Conservation (phyloP, 352 stramenopile species). For the Globisporangium cylindrosporum region DNA sequence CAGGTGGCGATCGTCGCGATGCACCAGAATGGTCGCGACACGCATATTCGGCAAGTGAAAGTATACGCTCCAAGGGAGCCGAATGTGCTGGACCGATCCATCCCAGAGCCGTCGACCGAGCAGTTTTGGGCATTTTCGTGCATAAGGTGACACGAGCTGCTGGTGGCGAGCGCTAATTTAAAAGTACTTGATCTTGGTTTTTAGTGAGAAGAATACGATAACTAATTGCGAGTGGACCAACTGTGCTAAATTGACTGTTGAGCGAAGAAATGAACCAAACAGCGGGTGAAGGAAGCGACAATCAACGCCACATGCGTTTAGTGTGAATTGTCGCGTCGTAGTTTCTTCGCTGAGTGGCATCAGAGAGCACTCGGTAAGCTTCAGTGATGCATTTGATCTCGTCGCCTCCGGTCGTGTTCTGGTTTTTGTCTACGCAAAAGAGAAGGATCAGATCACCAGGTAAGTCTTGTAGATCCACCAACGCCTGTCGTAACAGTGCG, state of each 20-base stretch:
- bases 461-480: not conserved
- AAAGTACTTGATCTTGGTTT: no score
- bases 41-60: slow-evolving; percentile 94
- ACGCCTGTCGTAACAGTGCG: not conserved
- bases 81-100: slow-evolving; percentile 45
- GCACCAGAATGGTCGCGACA: slow-evolving; percentile 98
- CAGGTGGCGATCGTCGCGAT: slow-evolving; percentile 96
- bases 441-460: not conserved
- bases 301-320: not conserved
- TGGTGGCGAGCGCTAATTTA: not conserved
- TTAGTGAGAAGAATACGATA: no score
- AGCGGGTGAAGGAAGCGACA: not conserved
- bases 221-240: no score
- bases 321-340: not conserved
- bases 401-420: not conserved
- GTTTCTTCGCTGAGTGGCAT: not conserved
- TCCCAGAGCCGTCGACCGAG: slow-evolving; percentile 57
- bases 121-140: slow-evolving; percentile 68
- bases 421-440: slow-evolving; percentile 3
- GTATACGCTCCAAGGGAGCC: slow-evolving; percentile 82
- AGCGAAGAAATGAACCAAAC: not conserved
- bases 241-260: no score
- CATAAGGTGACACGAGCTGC: slow-evolving; percentile 33
- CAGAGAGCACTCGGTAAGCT: slow-evolving; percentile 1
- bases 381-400: slow-evolving; percentile 13